These are phyloP conservation scores for Neurospora sp. DNA, from an alignment of 495 filamentous ascomycete genomes.

Conservation along the genomic window DNA sequence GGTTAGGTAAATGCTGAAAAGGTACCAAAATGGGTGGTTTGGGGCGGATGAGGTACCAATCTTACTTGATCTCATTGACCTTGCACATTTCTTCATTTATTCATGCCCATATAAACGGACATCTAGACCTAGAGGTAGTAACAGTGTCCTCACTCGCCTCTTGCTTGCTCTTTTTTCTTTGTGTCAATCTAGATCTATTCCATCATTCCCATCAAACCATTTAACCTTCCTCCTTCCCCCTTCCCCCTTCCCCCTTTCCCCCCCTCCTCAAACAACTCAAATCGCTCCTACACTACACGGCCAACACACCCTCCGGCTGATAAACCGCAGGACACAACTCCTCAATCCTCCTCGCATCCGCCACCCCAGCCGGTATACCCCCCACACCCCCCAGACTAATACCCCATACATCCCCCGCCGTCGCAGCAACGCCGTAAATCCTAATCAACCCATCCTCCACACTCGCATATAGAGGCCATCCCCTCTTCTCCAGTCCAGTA, in stretches of 20 bases:
- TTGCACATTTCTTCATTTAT: no score
- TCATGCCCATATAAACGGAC: no score
- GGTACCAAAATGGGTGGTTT: no score
- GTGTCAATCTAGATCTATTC: no score
- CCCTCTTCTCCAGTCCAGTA: not conserved
- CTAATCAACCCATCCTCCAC: not conserved
- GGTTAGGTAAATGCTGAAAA: no score
- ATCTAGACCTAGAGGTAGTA: no score
- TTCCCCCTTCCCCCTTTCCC: not conserved
- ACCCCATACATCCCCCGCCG: not conserved
- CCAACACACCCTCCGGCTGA: not conserved
- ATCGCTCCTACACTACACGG: not conserved
- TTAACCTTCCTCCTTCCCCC: not conserved
- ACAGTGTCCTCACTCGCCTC: no score
- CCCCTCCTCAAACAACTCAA: not conserved
- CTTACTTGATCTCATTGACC: no score
- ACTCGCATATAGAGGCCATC: not conserved
- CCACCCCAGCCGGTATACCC: not conserved
- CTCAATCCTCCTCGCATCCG: not conserved
- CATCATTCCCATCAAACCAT: no score
- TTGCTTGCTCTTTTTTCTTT: no score
- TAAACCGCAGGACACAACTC: not conserved
- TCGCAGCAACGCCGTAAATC: not conserved
- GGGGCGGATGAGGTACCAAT: no score
- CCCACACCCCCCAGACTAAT: not conserved